phyloP scores from a whole-genome alignment of 2,329 filamentous ascomycete genomes.

The Akanthomyces uredinophilus region DNA sequence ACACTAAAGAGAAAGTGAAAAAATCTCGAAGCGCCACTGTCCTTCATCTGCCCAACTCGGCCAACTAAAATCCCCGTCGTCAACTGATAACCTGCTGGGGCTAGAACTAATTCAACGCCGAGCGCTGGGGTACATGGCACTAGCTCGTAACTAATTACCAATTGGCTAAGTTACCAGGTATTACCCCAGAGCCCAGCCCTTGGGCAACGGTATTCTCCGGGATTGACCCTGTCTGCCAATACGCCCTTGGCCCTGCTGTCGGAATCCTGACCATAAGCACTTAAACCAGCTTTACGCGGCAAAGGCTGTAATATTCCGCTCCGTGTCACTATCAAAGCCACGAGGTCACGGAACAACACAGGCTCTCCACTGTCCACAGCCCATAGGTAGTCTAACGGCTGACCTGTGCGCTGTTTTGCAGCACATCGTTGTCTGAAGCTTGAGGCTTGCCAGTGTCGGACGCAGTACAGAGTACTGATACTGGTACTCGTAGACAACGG shows the following conservation, averaged over 20 bases:
- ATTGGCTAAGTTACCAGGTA: background rate
- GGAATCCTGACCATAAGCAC: background rate
- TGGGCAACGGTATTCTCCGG: background rate
- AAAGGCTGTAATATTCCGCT: background rate
- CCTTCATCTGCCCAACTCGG: background rate
- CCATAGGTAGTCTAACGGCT: no score
- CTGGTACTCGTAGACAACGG: no score
- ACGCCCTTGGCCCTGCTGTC: background rate
- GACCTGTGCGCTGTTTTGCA: no score
- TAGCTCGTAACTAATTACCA: background rate
- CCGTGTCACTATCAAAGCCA: background rate
- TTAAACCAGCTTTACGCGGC: background rate
- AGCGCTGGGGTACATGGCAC: slow-evolving; percentile 6
- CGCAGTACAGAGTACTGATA: no score
- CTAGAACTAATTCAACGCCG: background rate
- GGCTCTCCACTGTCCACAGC: no score
- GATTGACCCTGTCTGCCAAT: background rate
- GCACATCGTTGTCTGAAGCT: no score
- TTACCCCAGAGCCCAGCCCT: background rate
- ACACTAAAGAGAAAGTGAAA: background rate
- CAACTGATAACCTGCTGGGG: background rate
- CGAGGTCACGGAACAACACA: no score
- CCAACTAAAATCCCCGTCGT: background rate
- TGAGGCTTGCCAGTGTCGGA: no score
- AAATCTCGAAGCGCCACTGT: slow-evolving; percentile 1